Percentiles rank a stretch among this genome's conserved stretches.
Evolutionary conservation across 306 rosid species (phyloP).

Genomic region (Leucaena leucocephala): DNA sequence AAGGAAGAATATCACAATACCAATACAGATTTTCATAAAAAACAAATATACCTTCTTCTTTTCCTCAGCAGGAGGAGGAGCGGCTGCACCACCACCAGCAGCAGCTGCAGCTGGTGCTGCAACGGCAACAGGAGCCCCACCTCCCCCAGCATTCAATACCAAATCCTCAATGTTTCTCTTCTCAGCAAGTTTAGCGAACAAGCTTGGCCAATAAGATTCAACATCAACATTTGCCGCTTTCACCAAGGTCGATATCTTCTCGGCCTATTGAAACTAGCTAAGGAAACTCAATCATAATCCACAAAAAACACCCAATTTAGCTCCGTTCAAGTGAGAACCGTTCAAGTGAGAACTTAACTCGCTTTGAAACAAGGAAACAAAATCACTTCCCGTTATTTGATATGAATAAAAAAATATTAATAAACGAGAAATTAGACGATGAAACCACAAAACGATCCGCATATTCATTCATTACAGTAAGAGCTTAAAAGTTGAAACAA

Average conservation of each 20-base stretch:
- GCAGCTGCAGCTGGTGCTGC: conserved; percentile 57
- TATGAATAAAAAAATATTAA: not conserved
- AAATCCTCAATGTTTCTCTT: conserved; percentile 67
- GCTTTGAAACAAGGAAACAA: not conserved
- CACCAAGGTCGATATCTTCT: conserved; percentile 64
- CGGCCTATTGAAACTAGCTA: conserved; percentile 54
- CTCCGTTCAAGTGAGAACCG: not conserved
- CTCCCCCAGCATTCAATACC: conserved; percentile 63
- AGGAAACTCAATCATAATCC: conserved; percentile 29
- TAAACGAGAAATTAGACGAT: not conserved
- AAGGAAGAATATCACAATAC: not conserved
- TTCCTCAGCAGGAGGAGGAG: conserved; percentile 75
- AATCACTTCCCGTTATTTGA: not conserved
- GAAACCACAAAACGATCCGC: not conserved
- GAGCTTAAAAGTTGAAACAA: conserved; percentile 4
- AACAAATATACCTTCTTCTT: conserved; percentile 65
- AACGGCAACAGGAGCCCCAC: conserved; percentile 63
- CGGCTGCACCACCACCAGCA: conserved; percentile 47
- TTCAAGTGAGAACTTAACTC: not conserved
- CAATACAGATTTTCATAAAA: not conserved
- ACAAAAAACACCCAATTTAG: not conserved
- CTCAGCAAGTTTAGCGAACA: conserved; percentile 82
- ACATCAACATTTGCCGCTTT: conserved; percentile 59
- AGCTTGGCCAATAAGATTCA: conserved; percentile 68
- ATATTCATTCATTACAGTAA: not conserved